Evolutionary conservation across 2,329 filamentous ascomycete species (phyloP).

Genomic region (Davidsoniella virescens): DNA sequence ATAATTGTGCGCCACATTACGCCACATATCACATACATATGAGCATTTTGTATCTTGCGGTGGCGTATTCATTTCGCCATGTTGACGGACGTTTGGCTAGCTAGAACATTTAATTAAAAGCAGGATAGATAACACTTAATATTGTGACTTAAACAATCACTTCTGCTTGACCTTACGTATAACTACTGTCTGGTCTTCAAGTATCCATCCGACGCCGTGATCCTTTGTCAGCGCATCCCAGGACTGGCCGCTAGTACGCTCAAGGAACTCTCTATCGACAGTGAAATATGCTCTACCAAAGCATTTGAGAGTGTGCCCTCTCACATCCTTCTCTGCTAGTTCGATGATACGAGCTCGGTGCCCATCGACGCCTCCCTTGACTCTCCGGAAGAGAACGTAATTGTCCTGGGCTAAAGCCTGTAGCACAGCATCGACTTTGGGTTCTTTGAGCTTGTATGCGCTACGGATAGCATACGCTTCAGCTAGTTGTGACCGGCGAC

Average conservation of each 20-base stretch:
- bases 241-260: slow-evolving; percentile 47
- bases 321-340: slow-evolving; percentile 59
- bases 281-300: slow-evolving; percentile 67
- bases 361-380: slow-evolving; percentile 59
- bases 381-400: slow-evolving; percentile 61
- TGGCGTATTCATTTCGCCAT: no score
- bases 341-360: slow-evolving; percentile 67
- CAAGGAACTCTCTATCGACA: slow-evolving; percentile 52
- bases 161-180: slow-evolving; percentile 43
- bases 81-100: no score
- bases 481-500: slow-evolving; percentile 58
- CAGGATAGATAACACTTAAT: neutral
- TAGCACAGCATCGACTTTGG: slow-evolving; percentile 53
- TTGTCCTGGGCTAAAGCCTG: slow-evolving; percentile 62
- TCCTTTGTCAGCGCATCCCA: slow-evolving; percentile 56
- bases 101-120: no score
- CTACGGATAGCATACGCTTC: slow-evolving; percentile 55
- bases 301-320: slow-evolving; percentile 68
- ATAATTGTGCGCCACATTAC: no score
- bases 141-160: neutral
- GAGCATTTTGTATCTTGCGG: no score
- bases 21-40: no score
- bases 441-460: slow-evolving; percentile 44
- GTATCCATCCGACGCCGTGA: slow-evolving; percentile 72
- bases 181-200: slow-evolving; percentile 56